Percentiles rank a stretch among this genome's conserved stretches.
These are phyloP conservation scores for Sporothrix globosa DNA, from an alignment of 2,329 filamentous ascomycete species.

Conservation along the genomic window DNA sequence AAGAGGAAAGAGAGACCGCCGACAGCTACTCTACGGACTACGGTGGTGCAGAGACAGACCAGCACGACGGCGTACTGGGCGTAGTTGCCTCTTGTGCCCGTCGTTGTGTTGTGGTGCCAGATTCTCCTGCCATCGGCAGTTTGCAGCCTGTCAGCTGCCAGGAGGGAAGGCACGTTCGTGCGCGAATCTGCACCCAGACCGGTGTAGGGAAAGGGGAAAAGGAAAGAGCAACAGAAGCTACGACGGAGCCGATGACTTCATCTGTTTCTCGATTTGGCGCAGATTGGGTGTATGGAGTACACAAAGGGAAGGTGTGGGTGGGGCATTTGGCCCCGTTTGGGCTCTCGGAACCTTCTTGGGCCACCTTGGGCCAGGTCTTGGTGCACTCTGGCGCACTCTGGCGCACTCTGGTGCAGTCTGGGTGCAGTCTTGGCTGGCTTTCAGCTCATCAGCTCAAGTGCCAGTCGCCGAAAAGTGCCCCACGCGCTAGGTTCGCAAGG, in stretches of 20 bases:
- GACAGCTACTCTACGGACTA: not conserved
- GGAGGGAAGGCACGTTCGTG: constrained; percentile 19
- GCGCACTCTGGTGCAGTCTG: not conserved
- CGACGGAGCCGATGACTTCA: constrained; percentile 22
- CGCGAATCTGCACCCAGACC: no score
- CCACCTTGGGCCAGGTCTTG: not conserved
- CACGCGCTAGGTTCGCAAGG: no score
- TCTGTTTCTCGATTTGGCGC: constrained; percentile 21
- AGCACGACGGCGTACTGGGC: not conserved
- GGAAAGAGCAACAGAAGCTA: constrained; percentile 10
- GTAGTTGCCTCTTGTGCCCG: constrained; percentile 9
- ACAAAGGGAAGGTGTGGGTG: constrained; percentile 21
- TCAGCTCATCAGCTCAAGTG: not conserved
- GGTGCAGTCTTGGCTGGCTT: not conserved
- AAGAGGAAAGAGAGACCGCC: not conserved
- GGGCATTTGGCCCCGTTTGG: not conserved
- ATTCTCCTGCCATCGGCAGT: not conserved
- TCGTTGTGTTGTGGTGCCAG: not conserved
- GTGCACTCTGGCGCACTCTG: no score
- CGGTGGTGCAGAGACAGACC: not conserved
- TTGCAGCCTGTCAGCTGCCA: constrained; percentile 23
- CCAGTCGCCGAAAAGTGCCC: not conserved
- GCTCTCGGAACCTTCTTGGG: not conserved
- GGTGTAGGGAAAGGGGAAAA: not conserved
- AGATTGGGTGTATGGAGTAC: not conserved